Conservation (phyloP, 495 filamentous ascomycete genomes). For the Aspergillus egyptiacus region DNA sequence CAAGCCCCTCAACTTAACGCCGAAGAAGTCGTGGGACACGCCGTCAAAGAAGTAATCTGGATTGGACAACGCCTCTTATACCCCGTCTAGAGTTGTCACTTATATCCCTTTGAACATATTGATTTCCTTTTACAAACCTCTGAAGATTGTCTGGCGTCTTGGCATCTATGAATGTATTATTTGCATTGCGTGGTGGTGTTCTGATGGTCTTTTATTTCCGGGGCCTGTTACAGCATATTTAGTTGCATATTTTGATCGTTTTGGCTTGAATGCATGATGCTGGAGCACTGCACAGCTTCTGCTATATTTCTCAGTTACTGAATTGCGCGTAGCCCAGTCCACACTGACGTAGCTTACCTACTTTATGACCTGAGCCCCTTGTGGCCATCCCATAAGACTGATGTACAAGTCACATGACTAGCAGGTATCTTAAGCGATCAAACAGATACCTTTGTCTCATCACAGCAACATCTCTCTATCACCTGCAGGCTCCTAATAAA, state of each 20-base stretch:
- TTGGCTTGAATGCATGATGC: not conserved
- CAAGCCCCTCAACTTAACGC: slow-evolving; percentile 33
- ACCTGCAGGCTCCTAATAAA: not conserved
- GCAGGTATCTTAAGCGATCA: not conserved
- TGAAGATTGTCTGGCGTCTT: not conserved
- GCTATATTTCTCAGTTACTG: not conserved
- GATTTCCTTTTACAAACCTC: not conserved
- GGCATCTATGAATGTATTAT: slow-evolving; percentile 1
- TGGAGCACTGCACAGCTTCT: not conserved
- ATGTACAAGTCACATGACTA: not conserved
- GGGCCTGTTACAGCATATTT: not conserved
- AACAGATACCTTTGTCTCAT: not conserved
- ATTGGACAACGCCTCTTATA: not conserved
- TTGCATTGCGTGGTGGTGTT: slow-evolving; percentile 13
- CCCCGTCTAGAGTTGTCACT: not conserved
- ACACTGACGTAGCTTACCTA: not conserved
- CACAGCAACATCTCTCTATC: not conserved
- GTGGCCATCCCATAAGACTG: too few species aligned
- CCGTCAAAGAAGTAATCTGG: slow-evolving; percentile 3
- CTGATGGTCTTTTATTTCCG: not conserved
- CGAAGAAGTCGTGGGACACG: slow-evolving; percentile 19
- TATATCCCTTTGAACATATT: not conserved
- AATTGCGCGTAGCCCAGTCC: not conserved
- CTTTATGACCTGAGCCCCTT: too few species aligned
- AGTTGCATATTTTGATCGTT: not conserved